Percentiles rank a stretch among this genome's conserved stretches.
Conservation (phyloP, 768 basidiomycete species). For the Pleurotus eryngii region DNA sequence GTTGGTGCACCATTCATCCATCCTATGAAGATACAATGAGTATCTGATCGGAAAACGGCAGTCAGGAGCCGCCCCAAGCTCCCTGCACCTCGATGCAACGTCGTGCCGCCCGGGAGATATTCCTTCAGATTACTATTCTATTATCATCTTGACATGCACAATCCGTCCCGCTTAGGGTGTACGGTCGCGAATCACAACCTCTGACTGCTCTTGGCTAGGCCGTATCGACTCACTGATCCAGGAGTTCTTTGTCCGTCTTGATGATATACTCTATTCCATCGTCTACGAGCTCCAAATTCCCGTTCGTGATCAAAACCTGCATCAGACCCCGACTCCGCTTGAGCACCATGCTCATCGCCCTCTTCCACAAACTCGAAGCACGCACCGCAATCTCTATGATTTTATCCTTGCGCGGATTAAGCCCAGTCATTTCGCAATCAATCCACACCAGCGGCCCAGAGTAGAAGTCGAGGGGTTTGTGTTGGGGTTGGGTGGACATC, state of each 20-base stretch:
- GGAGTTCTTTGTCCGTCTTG: constrained; percentile 57
- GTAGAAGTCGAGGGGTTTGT: constrained; percentile 36
- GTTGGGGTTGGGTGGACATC: constrained; percentile 7
- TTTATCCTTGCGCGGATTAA: constrained; percentile 62
- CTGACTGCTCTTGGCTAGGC: neutral
- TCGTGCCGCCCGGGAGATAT: no score
- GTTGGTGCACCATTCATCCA: constrained; percentile 84
- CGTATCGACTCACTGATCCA: constrained; percentile 57
- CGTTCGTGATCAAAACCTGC: constrained; percentile 85
- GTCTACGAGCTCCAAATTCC: constrained; percentile 77
- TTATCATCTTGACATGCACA: no score
- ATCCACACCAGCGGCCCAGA: constrained; percentile 79
- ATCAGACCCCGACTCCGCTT: neutral
- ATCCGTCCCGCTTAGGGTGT: no score
- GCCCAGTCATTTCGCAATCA: constrained; percentile 87
- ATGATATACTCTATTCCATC: constrained; percentile 78
- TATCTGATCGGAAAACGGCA: no score
- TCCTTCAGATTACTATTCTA: no score
- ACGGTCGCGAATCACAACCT: no score
- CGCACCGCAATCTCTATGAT: constrained; percentile 79
- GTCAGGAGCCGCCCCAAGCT: no score
- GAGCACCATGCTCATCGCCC: neutral
- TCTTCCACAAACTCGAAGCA: neutral
- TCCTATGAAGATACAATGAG: constrained; percentile 38
- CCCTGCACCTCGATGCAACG: no score